Evolutionary conservation across 768 basidiomycete genomes (phyloP), one percentile per base, ranked within the genome.

Genomic region (Lenzites betulinus): DNA sequence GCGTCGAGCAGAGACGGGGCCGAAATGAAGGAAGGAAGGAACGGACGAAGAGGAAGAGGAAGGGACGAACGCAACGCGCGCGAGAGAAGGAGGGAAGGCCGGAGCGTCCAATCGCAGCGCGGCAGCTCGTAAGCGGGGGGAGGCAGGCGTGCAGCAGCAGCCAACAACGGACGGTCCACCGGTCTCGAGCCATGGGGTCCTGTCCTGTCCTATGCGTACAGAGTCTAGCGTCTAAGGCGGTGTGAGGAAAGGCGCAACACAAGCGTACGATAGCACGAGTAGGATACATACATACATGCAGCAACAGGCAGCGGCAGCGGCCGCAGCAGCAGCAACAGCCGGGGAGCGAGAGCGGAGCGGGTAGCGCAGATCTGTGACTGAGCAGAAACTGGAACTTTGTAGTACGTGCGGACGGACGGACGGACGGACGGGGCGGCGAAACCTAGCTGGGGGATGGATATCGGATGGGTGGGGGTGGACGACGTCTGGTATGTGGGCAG

Each of bases 201-300:
- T 46, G 44, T 50, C 50, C 26, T 42, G 50, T 33, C 4, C 30
- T 33, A 33, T 4, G 30, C 4, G 30, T 33, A 33, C 38, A 39
- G 38, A 39, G 3, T 18, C 38, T 39, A 39, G 15, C 7, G 38
- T 8, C 7, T 35, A 52, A 28, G 50, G 50, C 12, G 35, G 42
- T 23, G 56, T 51, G 50, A 59, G 50, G 58, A 59, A 51, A 41
- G 30, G 18, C 20, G 25, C 33, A 33, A 20, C n/a, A 23, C 46
- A 41, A 46, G 51, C 57, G 51, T 59, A 53, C 51, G 58, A 59
- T 59, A 59, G 39, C 51, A 42, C 30, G 36, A 52, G 58, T 53
- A 59, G 58, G 47, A 52, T 49, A 58, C 50, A 52, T 52, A 59
- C 51, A 59, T 18, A 58, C 42, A 59, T 18, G 50, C 30, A 20